Evolutionary conservation across 352 stramenopile species (phyloP).

Genomic region (Globisporangium spiculum): DNA sequence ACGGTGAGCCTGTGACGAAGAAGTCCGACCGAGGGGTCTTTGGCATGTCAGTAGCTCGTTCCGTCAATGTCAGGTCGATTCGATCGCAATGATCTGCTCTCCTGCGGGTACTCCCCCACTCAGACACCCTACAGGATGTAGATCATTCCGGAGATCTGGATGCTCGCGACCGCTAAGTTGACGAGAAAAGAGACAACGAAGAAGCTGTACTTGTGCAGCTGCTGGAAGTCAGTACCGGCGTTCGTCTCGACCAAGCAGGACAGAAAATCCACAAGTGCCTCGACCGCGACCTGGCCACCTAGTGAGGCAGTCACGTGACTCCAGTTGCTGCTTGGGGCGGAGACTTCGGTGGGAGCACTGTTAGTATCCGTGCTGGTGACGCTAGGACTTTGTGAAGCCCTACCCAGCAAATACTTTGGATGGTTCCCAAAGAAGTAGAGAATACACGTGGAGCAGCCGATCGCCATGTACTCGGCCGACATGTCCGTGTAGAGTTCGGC

Average conservation of each 20-base stretch:
- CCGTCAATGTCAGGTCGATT: too few relatives aligned
- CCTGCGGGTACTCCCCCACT: too few relatives aligned
- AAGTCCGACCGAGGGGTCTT: too few relatives aligned
- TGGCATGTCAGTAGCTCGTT: too few relatives aligned
- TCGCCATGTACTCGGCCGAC: constrained; percentile 20
- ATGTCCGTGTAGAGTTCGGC: constrained; percentile 29
- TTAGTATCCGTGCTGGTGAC: background rate
- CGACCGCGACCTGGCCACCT: background rate
- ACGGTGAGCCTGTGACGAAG: too few relatives aligned
- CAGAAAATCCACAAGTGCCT: background rate
- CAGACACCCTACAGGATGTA: background rate
- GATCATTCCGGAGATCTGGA: constrained; percentile 1
- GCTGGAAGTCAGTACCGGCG: background rate
- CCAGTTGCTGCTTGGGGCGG: background rate
- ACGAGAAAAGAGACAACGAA: background rate
- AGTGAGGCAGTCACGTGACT: background rate
- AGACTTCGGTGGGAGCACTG: background rate
- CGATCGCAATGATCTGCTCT: too few relatives aligned
- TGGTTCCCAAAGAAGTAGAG: constrained; percentile 17
- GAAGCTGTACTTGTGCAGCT: background rate
- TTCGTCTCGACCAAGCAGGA: background rate
- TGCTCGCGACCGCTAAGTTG: background rate
- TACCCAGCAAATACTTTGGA: constrained; percentile 24
- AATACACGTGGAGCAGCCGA: background rate
- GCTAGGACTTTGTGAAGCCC: background rate